Base-by-base conservation (phyloP, 768 basidiomycete genomes). In the Pholiota conissans region DNA sequence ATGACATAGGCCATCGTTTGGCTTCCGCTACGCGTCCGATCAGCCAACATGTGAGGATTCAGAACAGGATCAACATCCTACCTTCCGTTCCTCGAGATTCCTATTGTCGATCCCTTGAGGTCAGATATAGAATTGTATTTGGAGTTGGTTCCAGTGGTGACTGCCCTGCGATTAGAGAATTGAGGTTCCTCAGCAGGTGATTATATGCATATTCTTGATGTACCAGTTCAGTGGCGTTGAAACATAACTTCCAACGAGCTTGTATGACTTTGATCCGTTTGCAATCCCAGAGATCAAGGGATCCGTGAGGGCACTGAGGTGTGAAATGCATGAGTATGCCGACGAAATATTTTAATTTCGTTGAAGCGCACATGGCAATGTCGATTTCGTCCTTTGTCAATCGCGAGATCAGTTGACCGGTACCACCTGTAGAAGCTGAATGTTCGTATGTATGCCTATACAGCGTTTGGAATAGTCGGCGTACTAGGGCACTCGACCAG, bases 1-100 rank as follows among this genome's bases (percentile, higher is more conserved):
- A 97, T 91, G 24, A 97, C 93, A 62, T 89, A 91, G 3, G 94
- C 95, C 95, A 98, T 98, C 1, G 92, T 93, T 69, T 95, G 90
- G 61, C 89, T 91, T 22, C 94, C 94, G 63, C 91, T 89, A 56
- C n/a, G 10, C 28, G n/a, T 29, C 8, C 24, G 14, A 42, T 35
- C 11, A 30, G 13, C n/a, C n/a, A n/a, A n/a, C n/a, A n/a, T n/a
- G n/a, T n/a, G n/a, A n/a, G n/a, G n/a, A n/a, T n/a, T n/a, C n/a
- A n/a, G n/a, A n/a, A n/a, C n/a, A n/a, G n/a, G n/a, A n/a, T n/a
- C n/a, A n/a, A n/a, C n/a, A n/a, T n/a, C 73, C 57, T 57, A 85
- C 91, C 91, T 96, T 63, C 95, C 96, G 47, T 83, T 75, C 35
- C 96, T 78, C 24, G 93, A 96, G 52, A 98, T 96, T 3, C 96